Percentiles rank a stretch among this genome's conserved stretches.
These are phyloP conservation scores for Elsinoe australis DNA, from an alignment of 2,329 filamentous ascomycete genomes.

Conservation along the genomic window DNA sequence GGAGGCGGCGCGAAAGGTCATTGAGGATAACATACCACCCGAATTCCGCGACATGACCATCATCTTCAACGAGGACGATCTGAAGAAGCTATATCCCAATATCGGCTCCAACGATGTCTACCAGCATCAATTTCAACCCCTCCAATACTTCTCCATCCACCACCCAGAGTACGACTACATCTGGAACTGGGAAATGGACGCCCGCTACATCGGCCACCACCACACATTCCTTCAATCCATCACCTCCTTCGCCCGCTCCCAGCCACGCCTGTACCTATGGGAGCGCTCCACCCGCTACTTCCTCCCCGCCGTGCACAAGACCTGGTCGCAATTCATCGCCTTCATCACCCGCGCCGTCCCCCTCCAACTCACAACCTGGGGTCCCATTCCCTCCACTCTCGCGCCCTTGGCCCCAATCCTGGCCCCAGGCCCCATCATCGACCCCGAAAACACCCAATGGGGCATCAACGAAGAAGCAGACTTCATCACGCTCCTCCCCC, in stretches of 20 bases:
- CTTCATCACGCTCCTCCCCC: constrained; percentile 67
- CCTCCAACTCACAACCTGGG: constrained; percentile 46
- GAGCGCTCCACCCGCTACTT: constrained; percentile 33
- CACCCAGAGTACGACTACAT: constrained; percentile 70
- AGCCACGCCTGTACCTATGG: constrained; percentile 50
- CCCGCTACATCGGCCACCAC: constrained; percentile 67
- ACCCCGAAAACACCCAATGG: constrained; percentile 52
- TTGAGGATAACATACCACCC: constrained; percentile 39
- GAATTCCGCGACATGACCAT: constrained; percentile 48
- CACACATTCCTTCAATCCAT: constrained; percentile 65
- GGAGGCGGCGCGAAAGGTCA: constrained; percentile 61
- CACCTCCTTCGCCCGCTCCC: constrained; percentile 43
- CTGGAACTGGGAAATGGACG: constrained; percentile 78
- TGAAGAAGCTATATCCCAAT: constrained; percentile 45
- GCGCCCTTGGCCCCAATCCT: neutral
- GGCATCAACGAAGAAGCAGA: constrained; percentile 66
- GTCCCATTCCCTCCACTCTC: constrained; percentile 34
- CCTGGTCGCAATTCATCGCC: constrained; percentile 1
- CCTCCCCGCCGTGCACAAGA: neutral
- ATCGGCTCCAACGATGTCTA: constrained; percentile 45
- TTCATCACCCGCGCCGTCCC: constrained; percentile 55
- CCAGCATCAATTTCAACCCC: constrained; percentile 12
- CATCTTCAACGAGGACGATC: constrained; percentile 47
- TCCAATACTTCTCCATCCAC: constrained; percentile 11
- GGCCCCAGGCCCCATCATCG: constrained; percentile 39